These are phyloP conservation scores for Vitis amurensis DNA, from an alignment of 164 flowering plant genomes.

Conservation along the genomic window DNA sequence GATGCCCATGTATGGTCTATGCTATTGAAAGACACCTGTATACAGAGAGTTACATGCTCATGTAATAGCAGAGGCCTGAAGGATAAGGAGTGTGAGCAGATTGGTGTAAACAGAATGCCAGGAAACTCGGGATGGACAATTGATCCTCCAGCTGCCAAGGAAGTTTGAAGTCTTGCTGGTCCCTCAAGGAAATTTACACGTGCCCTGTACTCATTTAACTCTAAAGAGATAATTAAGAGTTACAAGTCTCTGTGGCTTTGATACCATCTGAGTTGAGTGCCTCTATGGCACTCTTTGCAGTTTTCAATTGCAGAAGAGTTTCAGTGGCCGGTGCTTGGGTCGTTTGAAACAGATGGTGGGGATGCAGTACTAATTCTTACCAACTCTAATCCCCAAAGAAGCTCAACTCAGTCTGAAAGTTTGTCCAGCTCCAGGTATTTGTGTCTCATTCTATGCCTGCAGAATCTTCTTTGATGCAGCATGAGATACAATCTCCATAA, in stretches of 20 bases:
- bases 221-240: too few species aligned
- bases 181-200: too few species aligned
- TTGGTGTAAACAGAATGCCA: conserved; percentile 92
- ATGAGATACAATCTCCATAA: conserved; percentile 87
- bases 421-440: conserved; percentile 89
- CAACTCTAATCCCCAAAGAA: conserved; percentile 82
- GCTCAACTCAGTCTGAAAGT: conserved; percentile 94
- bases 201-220: too few species aligned
- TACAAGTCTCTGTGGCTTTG: too few species aligned
- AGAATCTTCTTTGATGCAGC: conserved; percentile 81
- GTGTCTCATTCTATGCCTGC: conserved; percentile 81
- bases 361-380: too few species aligned
- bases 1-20: conserved; percentile 93
- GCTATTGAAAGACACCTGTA: conserved; percentile 91
- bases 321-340: too few species aligned
- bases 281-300: too few species aligned
- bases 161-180: too few species aligned
- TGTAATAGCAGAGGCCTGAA: conserved; percentile 93
- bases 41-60: conserved; percentile 77
- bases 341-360: too few species aligned
- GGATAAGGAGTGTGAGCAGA: conserved; percentile 94
- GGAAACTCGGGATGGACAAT: conserved; percentile 54
- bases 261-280: too few species aligned
- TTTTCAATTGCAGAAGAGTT: too few species aligned
- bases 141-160: too few species aligned